These are phyloP conservation scores for Gentiana straminea DNA, from an alignment of 257 asterid species.

Conservation along the genomic window DNA sequence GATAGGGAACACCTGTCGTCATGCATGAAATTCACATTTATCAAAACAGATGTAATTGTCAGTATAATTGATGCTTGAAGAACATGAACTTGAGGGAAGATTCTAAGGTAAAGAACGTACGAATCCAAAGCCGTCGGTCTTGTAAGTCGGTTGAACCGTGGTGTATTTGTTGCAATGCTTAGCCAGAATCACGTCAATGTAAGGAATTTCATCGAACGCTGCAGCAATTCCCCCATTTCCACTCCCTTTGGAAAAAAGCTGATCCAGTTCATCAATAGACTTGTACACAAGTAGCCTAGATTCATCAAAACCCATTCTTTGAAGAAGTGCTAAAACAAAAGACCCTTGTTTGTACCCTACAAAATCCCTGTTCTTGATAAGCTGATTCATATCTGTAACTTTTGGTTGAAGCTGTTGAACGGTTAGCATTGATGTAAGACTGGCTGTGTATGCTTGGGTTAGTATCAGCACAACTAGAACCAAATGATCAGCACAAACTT, in stretches of 20 bases:
- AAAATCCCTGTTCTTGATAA: conserved; percentile 20
- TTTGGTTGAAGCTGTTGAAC: conserved; percentile 38
- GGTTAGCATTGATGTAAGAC: conserved; percentile 44
- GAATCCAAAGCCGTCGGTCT: conserved; percentile 29
- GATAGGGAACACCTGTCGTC: conserved; percentile 31
- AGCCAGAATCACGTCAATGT: conserved; percentile 19
- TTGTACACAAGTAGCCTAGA: conserved; percentile 11
- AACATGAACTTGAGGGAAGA: not conserved
- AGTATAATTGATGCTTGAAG: too few relatives aligned
- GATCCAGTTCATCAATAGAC: conserved; percentile 10
- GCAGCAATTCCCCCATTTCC: conserved; percentile 10
- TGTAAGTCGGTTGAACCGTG: conserved; percentile 17
- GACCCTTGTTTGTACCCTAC: conserved; percentile 35
- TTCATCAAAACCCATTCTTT: conserved; percentile 11
- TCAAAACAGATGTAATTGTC: not conserved
- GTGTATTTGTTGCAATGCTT: conserved; percentile 18
- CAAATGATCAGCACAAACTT: conserved; percentile 45
- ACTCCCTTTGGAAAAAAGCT: not conserved
- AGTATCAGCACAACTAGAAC: conserved; percentile 44
- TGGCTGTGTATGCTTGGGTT: conserved; percentile 46
- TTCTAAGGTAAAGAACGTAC: conserved; percentile 7
- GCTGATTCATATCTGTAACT: conserved; percentile 23
- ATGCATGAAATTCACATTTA: not conserved
- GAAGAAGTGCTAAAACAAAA: conserved; percentile 18
- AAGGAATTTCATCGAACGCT: conserved; percentile 31